Evolutionary conservation across 1,284 basidiomycete genomes (phyloP), one percentile per base, ranked within the genome.

Genomic region (Mycena citricolor): DNA sequence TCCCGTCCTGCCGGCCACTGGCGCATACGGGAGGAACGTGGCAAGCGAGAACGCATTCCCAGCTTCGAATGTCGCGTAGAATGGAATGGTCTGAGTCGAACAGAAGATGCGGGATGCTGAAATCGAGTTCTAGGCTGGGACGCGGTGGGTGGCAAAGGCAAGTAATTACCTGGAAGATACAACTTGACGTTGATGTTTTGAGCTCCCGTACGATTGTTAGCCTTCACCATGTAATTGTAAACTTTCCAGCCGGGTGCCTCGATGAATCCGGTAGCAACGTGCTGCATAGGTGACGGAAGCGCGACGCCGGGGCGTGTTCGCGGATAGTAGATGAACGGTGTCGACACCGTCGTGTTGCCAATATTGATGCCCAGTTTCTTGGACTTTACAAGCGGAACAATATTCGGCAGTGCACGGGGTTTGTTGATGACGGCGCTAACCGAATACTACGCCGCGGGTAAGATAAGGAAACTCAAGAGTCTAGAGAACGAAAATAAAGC

Each of bases 301-400:
- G 78, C 68, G 2, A 61, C 58, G 1, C 76, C 67, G 6, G 85
- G 82, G 26, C 81, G 73, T 24, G 79, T 77, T 5, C 82, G 80
- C 17, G 84, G 84, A 42, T 71, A 66, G 55, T 85, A 86, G n/a
- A 76, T 59, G 58, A 88, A 80, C 1, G 77, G 70, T 2, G 80
- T 85, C 7, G 74, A 73, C 20, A 86, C 61, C 34, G 62, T 81
- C 79, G 65, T 71, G 23, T 67, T 61, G 39, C 71, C 73, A 29
- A 68, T 63, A 42, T 69, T 65, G 45, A 75, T 71, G 22, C 70
- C 66, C 13, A 78, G 62, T 21, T 74, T 47, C 35, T 67, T 70
- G 11, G 74, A 72, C 54, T 71, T 78, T 16, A 76, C 65, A 13
- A 67, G 58, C 19, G 66, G 62, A 35, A 72, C 62, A 14, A 68